Conservation (phyloP, 2,329 filamentous ascomycete species). For the Parafenestella ontariensis region DNA sequence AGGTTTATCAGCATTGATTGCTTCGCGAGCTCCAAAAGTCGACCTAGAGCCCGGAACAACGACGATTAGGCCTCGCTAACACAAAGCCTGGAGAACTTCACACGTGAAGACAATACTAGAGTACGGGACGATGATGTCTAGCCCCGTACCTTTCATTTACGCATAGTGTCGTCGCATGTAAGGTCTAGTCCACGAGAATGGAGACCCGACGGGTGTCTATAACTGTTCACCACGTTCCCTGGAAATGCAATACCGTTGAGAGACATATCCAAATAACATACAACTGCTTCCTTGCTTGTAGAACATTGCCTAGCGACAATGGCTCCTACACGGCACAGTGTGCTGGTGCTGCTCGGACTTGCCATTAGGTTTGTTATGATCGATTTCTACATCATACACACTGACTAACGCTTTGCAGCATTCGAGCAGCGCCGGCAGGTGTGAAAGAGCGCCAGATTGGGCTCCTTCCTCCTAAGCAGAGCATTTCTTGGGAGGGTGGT, state of each 20-base stretch:
- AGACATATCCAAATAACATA: conserved; percentile 6
- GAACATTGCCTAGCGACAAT: conserved; percentile 19
- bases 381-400: not conserved
- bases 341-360: conserved; percentile 36
- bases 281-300: conserved; percentile 2
- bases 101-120: conserved; percentile 25
- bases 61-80: conserved; percentile 23
- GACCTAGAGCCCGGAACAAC: conserved; percentile 37
- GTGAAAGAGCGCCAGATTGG: conserved; percentile 23
- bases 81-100: conserved; percentile 22
- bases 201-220: conserved; percentile 29
- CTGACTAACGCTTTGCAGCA: conserved; percentile 18
- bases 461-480: conserved; percentile 22
- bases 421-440: conserved; percentile 28
- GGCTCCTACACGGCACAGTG: conserved; percentile 31
- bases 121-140: conserved; percentile 22
- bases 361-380: conserved; percentile 27
- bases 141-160: conserved; percentile 45
- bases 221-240: conserved; percentile 23
- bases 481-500: conserved; percentile 24
- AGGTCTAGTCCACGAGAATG: conserved; percentile 20
- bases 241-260: conserved; percentile 10
- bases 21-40: conserved; percentile 21
- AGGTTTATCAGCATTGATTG: conserved; percentile 28
- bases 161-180: conserved; percentile 29